These are phyloP conservation scores for Selaginella moellendorffii DNA, from an alignment of 75 land plant genomes.

Conservation along the genomic window DNA sequence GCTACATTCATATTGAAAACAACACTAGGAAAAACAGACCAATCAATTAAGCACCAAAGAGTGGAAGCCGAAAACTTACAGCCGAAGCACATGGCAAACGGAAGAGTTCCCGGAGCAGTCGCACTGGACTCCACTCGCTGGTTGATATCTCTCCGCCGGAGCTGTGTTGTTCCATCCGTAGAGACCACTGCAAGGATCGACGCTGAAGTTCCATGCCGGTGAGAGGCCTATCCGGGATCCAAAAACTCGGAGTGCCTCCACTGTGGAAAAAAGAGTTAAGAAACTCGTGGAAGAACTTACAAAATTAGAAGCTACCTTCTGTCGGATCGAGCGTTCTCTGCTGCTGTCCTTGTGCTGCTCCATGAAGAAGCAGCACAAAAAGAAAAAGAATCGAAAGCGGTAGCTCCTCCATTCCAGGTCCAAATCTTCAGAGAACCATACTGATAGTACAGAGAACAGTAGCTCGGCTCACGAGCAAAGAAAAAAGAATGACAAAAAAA, in stretches of 20 bases:
- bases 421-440: no score
- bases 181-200: conserved; percentile 7
- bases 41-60: no score
- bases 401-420: no score
- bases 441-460: no score
- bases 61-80: no score
- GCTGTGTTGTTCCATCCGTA: neutral
- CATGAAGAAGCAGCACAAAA: no score
- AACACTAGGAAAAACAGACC: conserved; percentile 1
- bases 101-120: neutral
- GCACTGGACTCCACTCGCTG: neutral
- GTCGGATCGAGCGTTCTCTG: neutral
- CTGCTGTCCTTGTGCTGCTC: no score
- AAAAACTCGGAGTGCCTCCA: neutral
- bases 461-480: no score
- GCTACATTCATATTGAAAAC: neutral
- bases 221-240: neutral
- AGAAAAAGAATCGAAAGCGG: no score
- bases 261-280: neutral
- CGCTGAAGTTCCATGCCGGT: conserved; percentile 7
- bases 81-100: neutral
- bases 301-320: neutral
- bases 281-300: neutral
- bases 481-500: no score
- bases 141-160: neutral